Percentiles rank a stretch among this genome's conserved stretches.
phyloP scores from a whole-genome alignment of 2,329 filamentous ascomycete species.

The Chrysosporium queenslandicum region DNA sequence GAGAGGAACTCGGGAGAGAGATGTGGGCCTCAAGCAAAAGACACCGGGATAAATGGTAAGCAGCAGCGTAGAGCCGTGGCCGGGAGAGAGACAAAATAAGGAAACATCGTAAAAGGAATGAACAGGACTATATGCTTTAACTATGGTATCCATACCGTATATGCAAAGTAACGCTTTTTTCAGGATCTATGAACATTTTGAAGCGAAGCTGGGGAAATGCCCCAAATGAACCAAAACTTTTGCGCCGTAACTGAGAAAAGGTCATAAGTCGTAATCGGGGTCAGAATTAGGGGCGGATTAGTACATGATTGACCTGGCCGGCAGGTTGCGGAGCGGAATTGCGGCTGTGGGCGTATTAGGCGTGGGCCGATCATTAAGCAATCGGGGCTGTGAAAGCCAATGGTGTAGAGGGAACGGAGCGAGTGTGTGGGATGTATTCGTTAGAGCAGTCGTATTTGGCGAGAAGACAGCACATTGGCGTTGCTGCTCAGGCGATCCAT shows the following conservation, averaged over 20 bases:
- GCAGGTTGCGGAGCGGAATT: background rate
- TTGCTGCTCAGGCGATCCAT: conserved; percentile 12
- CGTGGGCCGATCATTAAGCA: too few relatives aligned
- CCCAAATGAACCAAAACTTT: background rate
- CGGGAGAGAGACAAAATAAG: too few relatives aligned
- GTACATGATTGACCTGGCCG: background rate
- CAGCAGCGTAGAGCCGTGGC: too few relatives aligned
- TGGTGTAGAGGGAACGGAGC: too few relatives aligned
- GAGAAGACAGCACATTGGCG: conserved; percentile 1
- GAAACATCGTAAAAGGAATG: background rate
- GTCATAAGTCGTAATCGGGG: background rate
- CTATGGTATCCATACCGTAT: background rate
- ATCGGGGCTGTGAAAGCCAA: too few relatives aligned
- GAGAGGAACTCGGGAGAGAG: too few relatives aligned
- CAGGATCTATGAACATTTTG: background rate
- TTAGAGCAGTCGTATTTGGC: conserved; percentile 6
- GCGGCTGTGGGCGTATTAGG: too few relatives aligned
- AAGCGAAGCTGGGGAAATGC: background rate
- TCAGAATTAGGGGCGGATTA: background rate
- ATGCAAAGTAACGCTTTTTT: conserved; percentile 1
- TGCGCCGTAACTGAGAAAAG: background rate
- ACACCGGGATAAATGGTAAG: too few relatives aligned
- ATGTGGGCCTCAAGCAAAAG: too few relatives aligned
- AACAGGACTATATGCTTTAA: background rate
- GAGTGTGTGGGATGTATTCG: too few relatives aligned